Evolutionary conservation across 352 stramenopile genomes (phyloP).

Genomic region (Phytophthora europaea): DNA sequence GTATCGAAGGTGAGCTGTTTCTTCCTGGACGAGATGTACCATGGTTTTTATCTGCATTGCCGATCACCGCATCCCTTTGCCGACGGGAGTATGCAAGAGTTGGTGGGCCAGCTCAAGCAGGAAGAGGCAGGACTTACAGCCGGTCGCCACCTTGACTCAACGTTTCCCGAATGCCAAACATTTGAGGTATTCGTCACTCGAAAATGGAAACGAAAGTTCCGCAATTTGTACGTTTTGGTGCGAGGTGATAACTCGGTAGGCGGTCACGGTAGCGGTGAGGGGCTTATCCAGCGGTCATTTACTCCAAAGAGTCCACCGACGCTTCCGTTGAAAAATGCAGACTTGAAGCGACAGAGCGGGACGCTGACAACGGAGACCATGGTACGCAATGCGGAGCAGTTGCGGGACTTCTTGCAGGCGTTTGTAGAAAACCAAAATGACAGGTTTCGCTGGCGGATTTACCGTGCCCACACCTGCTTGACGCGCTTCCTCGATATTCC

Average conservation of each 20-base stretch:
- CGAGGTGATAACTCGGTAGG: slow-evolving; percentile 30
- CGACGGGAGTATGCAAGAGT: slow-evolving; percentile 93
- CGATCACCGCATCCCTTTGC: slow-evolving; percentile 93
- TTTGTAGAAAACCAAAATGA: slow-evolving; percentile 90
- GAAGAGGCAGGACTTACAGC: slow-evolving; percentile 90
- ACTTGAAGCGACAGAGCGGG: slow-evolving; percentile 28
- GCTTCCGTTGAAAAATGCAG: slow-evolving; percentile 27
- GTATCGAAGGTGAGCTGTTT: slow-evolving; percentile 95
- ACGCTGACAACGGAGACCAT: slow-evolving; percentile 55
- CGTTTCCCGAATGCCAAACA: slow-evolving; percentile 85
- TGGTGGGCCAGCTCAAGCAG: slow-evolving; percentile 92
- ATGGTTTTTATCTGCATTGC: slow-evolving; percentile 97
- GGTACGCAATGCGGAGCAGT: slow-evolving; percentile 56
- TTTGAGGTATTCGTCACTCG: slow-evolving; percentile 95
- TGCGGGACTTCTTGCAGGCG: slow-evolving; percentile 84
- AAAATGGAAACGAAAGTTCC: slow-evolving; percentile 88
- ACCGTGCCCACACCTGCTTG: slow-evolving; percentile 81
- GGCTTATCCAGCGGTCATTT: slow-evolving; percentile 41
- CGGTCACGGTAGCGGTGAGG: slow-evolving; percentile 29
- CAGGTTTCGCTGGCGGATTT: slow-evolving; percentile 80
- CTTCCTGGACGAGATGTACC: slow-evolving; percentile 93
- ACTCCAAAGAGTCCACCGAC: slow-evolving; percentile 32
- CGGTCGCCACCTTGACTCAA: slow-evolving; percentile 86
- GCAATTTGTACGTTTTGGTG: slow-evolving; percentile 61
- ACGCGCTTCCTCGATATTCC: slow-evolving; percentile 75